phyloP scores from a whole-genome alignment of 2,329 filamentous ascomycete species.

The Apiospora hydei region DNA sequence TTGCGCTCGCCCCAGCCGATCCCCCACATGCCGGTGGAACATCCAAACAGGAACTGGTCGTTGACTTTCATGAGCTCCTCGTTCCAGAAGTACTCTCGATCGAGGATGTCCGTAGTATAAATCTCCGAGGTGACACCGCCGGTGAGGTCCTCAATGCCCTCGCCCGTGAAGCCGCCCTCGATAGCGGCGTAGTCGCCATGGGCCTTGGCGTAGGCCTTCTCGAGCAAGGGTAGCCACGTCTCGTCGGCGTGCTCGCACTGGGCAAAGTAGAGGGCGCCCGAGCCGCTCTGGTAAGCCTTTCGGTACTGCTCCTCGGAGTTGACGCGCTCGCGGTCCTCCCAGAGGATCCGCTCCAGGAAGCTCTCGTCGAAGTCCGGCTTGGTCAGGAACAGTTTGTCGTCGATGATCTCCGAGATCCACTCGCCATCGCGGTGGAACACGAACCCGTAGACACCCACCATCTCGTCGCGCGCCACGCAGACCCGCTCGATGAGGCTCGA shows the following conservation, averaged over 20 bases:
- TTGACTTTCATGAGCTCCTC: constrained; percentile 82
- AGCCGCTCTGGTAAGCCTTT: constrained; percentile 71
- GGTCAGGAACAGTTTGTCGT: constrained; percentile 64
- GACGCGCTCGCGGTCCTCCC: constrained; percentile 55
- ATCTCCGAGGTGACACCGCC: constrained; percentile 73
- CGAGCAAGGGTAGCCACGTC: constrained; percentile 75
- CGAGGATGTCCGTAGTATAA: constrained; percentile 71
- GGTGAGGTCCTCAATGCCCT: constrained; percentile 66
- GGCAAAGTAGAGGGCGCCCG: constrained; percentile 73
- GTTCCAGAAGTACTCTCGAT: constrained; percentile 80
- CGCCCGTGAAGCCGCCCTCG: constrained; percentile 69
- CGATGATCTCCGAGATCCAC: constrained; percentile 68
- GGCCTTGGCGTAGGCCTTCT: constrained; percentile 78
- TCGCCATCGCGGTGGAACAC: constrained; percentile 84
- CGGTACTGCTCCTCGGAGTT: constrained; percentile 66
- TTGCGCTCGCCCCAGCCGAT: constrained; percentile 56
- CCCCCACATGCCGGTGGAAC: constrained; percentile 59
- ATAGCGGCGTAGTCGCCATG: constrained; percentile 78
- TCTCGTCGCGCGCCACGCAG: constrained; percentile 76
- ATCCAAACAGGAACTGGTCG: constrained; percentile 76
- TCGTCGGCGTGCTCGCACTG: constrained; percentile 73
- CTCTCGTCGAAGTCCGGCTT: constrained; percentile 69
- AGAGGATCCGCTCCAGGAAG: constrained; percentile 54
- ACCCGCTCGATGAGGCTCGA: constrained; percentile 73
- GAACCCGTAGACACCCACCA: constrained; percentile 84